phyloP scores from a whole-genome alignment of 1,284 basidiomycete species.

The Cutaneotrichosporon sp. region DNA sequence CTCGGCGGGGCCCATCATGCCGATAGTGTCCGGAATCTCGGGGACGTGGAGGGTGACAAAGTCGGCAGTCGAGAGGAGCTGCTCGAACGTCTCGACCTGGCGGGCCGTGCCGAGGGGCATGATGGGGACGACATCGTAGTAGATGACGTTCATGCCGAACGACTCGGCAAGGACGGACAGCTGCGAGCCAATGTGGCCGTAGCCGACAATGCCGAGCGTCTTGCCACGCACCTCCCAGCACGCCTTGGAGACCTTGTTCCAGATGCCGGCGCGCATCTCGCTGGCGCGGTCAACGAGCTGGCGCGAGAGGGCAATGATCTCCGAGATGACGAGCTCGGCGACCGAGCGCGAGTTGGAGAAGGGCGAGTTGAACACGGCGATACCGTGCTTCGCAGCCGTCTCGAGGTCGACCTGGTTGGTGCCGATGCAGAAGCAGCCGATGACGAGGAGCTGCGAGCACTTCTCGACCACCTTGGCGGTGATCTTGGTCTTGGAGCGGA shows the following conservation, averaged over 20 bases:
- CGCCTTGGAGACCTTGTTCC: constrained; percentile 99
- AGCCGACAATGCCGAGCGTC: constrained; percentile 96
- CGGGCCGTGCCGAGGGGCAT: constrained; percentile 96
- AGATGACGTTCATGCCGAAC: constrained; percentile 94
- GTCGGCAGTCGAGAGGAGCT: constrained; percentile 78
- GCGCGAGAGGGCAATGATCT: constrained; percentile 90
- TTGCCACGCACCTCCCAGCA: constrained; percentile 99
- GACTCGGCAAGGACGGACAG: constrained; percentile 96
- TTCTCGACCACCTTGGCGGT: constrained; percentile 86
- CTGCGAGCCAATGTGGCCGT: constrained; percentile 98
- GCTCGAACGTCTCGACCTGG: constrained; percentile 80
- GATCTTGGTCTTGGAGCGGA: constrained; percentile 96
- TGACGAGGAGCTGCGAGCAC: constrained; percentile 85
- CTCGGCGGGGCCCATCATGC: constrained; percentile 82
- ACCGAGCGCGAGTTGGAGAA: constrained; percentile 99
- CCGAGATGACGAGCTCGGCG: constrained; percentile 94
- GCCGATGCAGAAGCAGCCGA: constrained; percentile 99
- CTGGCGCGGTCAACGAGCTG: constrained; percentile 87
- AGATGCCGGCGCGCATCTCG: constrained; percentile 86
- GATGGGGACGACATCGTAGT: constrained; percentile 93
- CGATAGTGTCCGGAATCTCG: constrained; percentile 91
- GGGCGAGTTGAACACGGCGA: constrained; percentile 99
- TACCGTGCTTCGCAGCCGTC: constrained; percentile 81
- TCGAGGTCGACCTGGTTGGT: constrained; percentile 96
- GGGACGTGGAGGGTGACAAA: constrained; percentile 97